Evolutionary conservation across 129 eudicot genomes (phyloP), one percentile per base, ranked within the genome.

Genomic region (Flaveria sonorensis): DNA sequence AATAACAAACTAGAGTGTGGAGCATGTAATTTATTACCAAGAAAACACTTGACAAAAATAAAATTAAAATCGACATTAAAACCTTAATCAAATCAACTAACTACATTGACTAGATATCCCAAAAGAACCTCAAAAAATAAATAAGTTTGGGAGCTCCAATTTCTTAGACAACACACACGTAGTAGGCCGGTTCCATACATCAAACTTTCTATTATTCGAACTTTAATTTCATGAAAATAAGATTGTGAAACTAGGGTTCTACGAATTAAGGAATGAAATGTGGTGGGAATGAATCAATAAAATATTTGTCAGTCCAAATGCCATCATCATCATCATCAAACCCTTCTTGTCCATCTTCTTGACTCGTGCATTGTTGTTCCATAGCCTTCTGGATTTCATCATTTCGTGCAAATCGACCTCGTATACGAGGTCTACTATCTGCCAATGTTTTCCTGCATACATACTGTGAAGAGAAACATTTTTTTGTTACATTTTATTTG

Each of bases 371-470:
- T 70, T 82, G 83, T 32, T 68, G 83, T 30, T 82, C 88, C 2
- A 80, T 2, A 16, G 83, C 63, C 76, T 87, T 86, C 21, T 86
- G 96, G 26, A 76, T 80, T 68, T 91, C 99, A 42, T 94, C 97
- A 26, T 89, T 94, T 80, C 90, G 87, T 0, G 92, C 98, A 70
- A 92, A 92, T 69, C 98, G 84, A 23, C 98, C 98, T 45, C 95
- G 89, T 50, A 92, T 81, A 20, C 98, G 88, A 26, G 96, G 98
- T 59, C 98, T 79, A 73, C 98, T 90, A 76, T 92, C 98, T 10
- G 98, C 98, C 81, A 92, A 81, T 59, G 98, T 92, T 70, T 92
- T 92, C 77, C 98, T 85, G 71, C 98, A 92, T 26, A 82, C 92
- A 79, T 92, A 92, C 98, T 92, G 76, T 45, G 7, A 26, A 36